Percentiles rank a stretch among this genome's conserved stretches.
Evolutionary conservation across 2,329 filamentous ascomycete genomes (phyloP).

Genomic region (Teratosphaeria gauchensis): DNA sequence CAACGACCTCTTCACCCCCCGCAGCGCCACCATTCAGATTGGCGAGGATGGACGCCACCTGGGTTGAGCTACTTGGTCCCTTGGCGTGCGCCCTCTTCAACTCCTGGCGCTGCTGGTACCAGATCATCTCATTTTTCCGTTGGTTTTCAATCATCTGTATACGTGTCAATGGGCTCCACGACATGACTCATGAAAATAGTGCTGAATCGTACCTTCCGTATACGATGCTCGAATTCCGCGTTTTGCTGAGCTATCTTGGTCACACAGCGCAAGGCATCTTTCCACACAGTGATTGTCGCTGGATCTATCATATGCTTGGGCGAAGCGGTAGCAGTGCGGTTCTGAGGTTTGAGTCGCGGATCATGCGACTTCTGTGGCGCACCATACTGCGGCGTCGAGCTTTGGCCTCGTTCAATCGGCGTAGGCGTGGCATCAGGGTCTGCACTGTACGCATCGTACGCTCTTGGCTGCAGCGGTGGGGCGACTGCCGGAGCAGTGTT

Average conservation of each 20-base stretch:
- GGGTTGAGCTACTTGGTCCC: constrained; percentile 17
- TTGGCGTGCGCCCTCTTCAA: constrained; percentile 24
- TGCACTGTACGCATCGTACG: not conserved
- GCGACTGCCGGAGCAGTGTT: constrained; percentile 7
- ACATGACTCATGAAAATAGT: not conserved
- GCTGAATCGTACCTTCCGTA: constrained; percentile 29
- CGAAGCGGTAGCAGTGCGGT: constrained; percentile 10
- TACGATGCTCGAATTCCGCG: constrained; percentile 29
- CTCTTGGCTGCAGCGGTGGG: not conserved
- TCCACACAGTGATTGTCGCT: constrained; percentile 40
- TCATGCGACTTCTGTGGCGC: constrained; percentile 4
- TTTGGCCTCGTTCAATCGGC: not conserved
- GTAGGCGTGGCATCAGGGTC: not conserved
- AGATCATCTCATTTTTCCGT: constrained; percentile 52
- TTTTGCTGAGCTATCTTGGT: constrained; percentile 39
- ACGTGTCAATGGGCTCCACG: constrained; percentile 16
- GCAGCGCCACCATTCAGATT: constrained; percentile 9
- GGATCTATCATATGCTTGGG: constrained; percentile 32
- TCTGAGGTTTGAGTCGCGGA: constrained; percentile 16
- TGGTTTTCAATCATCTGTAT: constrained; percentile 52
- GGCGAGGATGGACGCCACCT: constrained; percentile 24
- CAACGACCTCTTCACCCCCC: not conserved
- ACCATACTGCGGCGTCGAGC: not conserved
- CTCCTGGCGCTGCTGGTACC: constrained; percentile 31
- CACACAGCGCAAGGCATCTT: constrained; percentile 36